Conservation (phyloP, 2,329 filamentous ascomycete genomes). For the Apiospora kogelbergensis region DNA sequence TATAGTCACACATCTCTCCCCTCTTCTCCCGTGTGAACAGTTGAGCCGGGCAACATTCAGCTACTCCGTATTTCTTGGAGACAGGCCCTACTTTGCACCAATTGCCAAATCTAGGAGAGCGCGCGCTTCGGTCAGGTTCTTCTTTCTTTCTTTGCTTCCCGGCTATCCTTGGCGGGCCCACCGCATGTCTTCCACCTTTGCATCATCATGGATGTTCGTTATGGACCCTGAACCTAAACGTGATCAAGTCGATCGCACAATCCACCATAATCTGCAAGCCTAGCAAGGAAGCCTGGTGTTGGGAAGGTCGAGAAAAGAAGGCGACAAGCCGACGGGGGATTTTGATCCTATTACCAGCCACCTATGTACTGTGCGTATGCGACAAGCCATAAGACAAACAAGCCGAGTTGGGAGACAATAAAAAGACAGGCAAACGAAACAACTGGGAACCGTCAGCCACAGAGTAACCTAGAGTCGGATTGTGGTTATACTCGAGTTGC, state of each 20-base stretch:
- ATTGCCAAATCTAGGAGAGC: background rate
- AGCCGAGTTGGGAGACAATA: slow-evolving; percentile 22
- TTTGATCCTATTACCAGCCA: slow-evolving; percentile 21
- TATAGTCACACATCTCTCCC: background rate
- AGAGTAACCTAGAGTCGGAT: background rate
- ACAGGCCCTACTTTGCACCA: no score
- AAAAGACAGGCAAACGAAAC: slow-evolving; percentile 1
- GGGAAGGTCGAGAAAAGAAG: slow-evolving; percentile 7
- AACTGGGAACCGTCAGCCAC: background rate
- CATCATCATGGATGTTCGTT: slow-evolving; percentile 9
- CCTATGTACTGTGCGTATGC: background rate
- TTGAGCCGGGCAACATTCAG: background rate
- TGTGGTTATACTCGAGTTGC: background rate
- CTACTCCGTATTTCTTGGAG: background rate
- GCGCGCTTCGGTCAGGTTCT: slow-evolving; percentile 10
- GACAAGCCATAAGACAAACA: slow-evolving; percentile 8
- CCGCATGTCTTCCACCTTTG: slow-evolving; percentile 6
- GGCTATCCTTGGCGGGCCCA: background rate
- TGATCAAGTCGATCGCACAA: slow-evolving; percentile 9
- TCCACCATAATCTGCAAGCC: slow-evolving; percentile 10
- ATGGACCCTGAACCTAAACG: slow-evolving; percentile 10
- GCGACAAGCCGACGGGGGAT: slow-evolving; percentile 21
- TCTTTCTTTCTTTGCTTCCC: slow-evolving; percentile 12
- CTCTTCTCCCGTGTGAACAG: background rate
- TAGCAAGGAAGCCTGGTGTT: slow-evolving; percentile 7